Conservation (phyloP, 2,329 filamentous ascomycete genomes). For the Aureobasidium sp. region DNA sequence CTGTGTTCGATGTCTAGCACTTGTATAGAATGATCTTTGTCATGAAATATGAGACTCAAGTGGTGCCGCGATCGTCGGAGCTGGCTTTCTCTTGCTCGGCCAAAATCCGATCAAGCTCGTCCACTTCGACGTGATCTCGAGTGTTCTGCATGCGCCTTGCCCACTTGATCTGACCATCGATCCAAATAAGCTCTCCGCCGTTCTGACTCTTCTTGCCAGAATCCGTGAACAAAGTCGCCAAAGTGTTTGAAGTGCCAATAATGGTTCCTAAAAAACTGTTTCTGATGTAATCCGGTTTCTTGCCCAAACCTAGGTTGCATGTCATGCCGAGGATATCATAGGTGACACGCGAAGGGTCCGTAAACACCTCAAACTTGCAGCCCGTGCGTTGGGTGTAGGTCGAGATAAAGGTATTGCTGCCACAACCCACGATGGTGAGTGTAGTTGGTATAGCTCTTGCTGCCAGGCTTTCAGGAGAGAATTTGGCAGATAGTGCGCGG, state of each 20-base stretch:
- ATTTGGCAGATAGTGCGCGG: constrained; percentile 23
- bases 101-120: constrained; percentile 21
- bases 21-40: no score
- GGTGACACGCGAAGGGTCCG: constrained; percentile 26
- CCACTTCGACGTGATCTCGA: constrained; percentile 30
- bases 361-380: constrained; percentile 29
- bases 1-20: no score
- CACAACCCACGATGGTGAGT: constrained; percentile 32
- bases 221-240: constrained; percentile 23
- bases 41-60: not conserved
- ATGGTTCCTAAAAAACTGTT: constrained; percentile 15
- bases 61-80: not conserved
- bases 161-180: constrained; percentile 29
- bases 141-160: constrained; percentile 31
- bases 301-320: constrained; percentile 22
- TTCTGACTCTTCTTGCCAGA: constrained; percentile 26
- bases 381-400: constrained; percentile 27
- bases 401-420: constrained; percentile 26
- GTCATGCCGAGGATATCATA: constrained; percentile 30
- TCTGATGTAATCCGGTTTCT: constrained; percentile 26
- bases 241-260: constrained; percentile 17
- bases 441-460: constrained; percentile 22
- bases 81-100: not conserved
- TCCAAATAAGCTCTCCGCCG: constrained; percentile 34
- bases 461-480: constrained; percentile 22